Base-by-base conservation (phyloP, 2,329 filamentous ascomycete genomes). In the Aspergillus floridensis region DNA sequence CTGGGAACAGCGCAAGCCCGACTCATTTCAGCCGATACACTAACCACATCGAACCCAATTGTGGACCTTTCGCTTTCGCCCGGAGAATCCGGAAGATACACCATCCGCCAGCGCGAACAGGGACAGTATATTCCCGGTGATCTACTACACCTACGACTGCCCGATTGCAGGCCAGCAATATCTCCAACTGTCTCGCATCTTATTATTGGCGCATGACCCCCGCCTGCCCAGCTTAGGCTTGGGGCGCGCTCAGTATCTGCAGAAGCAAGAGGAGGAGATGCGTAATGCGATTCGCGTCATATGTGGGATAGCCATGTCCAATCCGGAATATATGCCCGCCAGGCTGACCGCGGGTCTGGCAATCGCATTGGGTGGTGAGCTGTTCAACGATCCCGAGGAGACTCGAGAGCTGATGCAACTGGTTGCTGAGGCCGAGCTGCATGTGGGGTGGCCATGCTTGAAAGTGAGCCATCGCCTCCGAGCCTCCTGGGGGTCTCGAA, bases 391-490 rank as follows among this genome's bases (percentile, higher is more conserved):
- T 8, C 49, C 49, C 19, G 32, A n/a, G 1, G 56, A 58, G 14
- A 58, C 56, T 5, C 44, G 19, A 22, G 38, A 53, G 6, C 29
- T 58, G 24, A 19, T 58, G 21, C n/a, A 32, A 0, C 4, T 58
- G 49, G 21, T 58, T 7, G 32, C 56, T 1, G 49, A 46, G 1
- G 56, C 56, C 14, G 56, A 58, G 19, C 48, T 48, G 2, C 49
- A 58, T 41, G 38, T 58, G 8, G 56, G 56, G 2, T 58, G 56
- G 50, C 56, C 49, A 21, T 58, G 49, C 22, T 32, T 58, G 50
- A 58, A 53, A 14, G 22, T 49, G 21, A 58, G 38, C 38, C 5
- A 41, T 7, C 16, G 38, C 5, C 38, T 41, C 12, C 38, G 38
- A 14, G 38, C 38, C 19, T 41, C 8, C 38, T 41, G 38, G 38